Evolutionary conservation across 1,139 yeast genomes (phyloP), one percentile per base, ranked within the genome.

Genomic region (Debaryomyces nepalensis): DNA sequence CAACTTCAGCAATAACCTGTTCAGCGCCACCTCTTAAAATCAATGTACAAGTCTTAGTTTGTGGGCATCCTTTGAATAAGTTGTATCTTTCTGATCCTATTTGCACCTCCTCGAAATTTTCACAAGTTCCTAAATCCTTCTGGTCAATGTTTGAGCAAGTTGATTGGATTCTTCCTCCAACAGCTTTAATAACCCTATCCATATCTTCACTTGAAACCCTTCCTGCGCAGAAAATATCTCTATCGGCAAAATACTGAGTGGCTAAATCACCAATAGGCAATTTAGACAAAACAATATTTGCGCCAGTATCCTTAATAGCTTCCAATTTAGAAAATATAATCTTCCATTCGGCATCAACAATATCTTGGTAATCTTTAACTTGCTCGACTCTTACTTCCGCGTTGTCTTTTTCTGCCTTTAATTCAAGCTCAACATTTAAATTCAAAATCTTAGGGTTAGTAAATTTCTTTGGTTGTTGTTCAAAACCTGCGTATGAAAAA

Each of bases 301-400:
- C 97, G 24, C 98, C 99, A 5, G 96, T 78, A 20, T 77, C 77
- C 53, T 81, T 84, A 51, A 93, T 85, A 41, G 89, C 85, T 57
- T 88, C 87, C 54, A 93, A 78, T 68, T 95, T 93, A 58, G 86
- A 79, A 58, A 88, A 77, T 52, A 93, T 93, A 51, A 93, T 87
- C 63, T 88, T 83, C 98, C 99, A 93, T 68, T 93, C 99, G 19
- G 99, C 99, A 67, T 93, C 98, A 27, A 93, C 99, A 44, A 93
- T 86, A 29, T 87, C 91, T 70, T 93, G 99, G 68, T 95, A 93
- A 57, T 93, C 97, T 47, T 82, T 80, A 41, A 93, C 98, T 61
- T 90, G 87, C 57, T 89, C 95, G 40, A 93, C 95, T 55, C 99
- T 81, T 23, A 93, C 98, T 72, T 93, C 99, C n/a, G 99, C 99